Base-by-base conservation (phyloP, 2,329 filamentous ascomycete genomes). In the Colletotrichum horii region DNA sequence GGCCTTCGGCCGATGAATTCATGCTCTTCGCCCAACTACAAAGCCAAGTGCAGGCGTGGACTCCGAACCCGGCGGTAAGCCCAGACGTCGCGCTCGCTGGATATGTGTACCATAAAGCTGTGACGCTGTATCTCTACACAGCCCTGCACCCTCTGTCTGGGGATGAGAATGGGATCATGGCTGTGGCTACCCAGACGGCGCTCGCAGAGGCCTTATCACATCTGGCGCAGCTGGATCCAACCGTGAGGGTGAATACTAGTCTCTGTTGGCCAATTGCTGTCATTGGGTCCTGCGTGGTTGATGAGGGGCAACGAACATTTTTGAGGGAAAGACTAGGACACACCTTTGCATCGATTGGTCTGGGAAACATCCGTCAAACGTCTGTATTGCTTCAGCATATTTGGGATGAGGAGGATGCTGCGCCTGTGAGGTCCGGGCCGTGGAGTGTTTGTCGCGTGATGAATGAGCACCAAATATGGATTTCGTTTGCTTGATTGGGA, bases 401-500 rank as follows among this genome's bases (percentile, higher is more conserved):
- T 52, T 88, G 87, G 87, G 80, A 80, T 1, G 73, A 81, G 9
- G 68, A 74, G 32, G 71, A 74, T 19, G 58, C 71, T 11, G 56
- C 71, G 9, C 38, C 36, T 24, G 5, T 74, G 22, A 67, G 26
- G 6, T 79, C 81, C 0, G 83, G 84, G 6, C 87, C 87, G 2
- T 89, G 87, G 87, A 84, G 81, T 61, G 80, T 89, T 28, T 87
- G 83, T 65, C 82, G 82, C 14, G 83, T 84, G n/a, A 88, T 89
- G 86, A 83, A 86, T 38, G 81, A 87, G 30, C 82, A 85, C 48
- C 84, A 87, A 72, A 87, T 88, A 36, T 87, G 85, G 86, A 88
- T 88, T 55, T 88, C 87, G 4, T 88, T 88, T 80, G 87, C 87
- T 24, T 88, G 78, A 82, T 52, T 48, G 14, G 2, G 26, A 24